Evolutionary conservation across 2,329 filamentous ascomycete genomes (phyloP).

Genomic region (Colletotrichum tropicale): DNA sequence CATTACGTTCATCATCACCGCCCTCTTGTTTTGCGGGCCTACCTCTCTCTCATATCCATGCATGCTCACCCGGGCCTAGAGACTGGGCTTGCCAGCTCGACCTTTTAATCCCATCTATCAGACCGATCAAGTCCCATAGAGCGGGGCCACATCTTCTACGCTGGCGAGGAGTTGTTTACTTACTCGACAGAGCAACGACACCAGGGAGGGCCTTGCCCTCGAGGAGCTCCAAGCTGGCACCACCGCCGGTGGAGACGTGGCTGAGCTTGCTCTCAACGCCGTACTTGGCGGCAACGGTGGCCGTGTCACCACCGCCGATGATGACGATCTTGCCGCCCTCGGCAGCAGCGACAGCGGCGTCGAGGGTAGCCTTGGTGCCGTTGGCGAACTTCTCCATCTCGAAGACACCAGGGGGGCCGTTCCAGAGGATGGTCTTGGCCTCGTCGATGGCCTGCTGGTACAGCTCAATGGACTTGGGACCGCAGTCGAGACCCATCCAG

Average conservation of each 20-base stretch:
- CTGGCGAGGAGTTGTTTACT: slow-evolving; percentile 47
- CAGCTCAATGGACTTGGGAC: slow-evolving; percentile 83
- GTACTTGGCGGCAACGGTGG: slow-evolving; percentile 97
- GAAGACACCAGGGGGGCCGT: slow-evolving; percentile 96
- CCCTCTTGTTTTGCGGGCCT: background rate
- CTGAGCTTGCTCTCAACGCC: slow-evolving; percentile 95
- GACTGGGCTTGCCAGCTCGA: slow-evolving; percentile 36
- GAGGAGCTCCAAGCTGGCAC: slow-evolving; percentile 92
- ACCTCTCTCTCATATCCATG: background rate
- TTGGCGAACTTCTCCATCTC: slow-evolving; percentile 94
- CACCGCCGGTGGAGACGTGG: slow-evolving; percentile 96
- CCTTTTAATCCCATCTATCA: slow-evolving; percentile 33
- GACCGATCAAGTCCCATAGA: slow-evolving; percentile 25
- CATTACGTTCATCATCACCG: slow-evolving; percentile 19
- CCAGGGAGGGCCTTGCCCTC: slow-evolving; percentile 98
- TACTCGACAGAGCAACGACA: slow-evolving; percentile 86
- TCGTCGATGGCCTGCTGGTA: slow-evolving; percentile 88
- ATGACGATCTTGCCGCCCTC: slow-evolving; percentile 93
- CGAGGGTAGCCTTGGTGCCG: slow-evolving; percentile 90
- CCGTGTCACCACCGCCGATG: slow-evolving; percentile 97
- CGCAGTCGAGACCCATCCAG: slow-evolving; percentile 98
- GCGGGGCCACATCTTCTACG: background rate
- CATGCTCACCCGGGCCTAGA: slow-evolving; percentile 28
- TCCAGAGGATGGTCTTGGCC: slow-evolving; percentile 98
- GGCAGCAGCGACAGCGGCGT: slow-evolving; percentile 83